Percentiles rank a stretch among this genome's conserved stretches.
These are phyloP conservation scores for Curvularia sp. DNA, from an alignment of 2,329 filamentous ascomycete genomes.

Conservation along the genomic window DNA sequence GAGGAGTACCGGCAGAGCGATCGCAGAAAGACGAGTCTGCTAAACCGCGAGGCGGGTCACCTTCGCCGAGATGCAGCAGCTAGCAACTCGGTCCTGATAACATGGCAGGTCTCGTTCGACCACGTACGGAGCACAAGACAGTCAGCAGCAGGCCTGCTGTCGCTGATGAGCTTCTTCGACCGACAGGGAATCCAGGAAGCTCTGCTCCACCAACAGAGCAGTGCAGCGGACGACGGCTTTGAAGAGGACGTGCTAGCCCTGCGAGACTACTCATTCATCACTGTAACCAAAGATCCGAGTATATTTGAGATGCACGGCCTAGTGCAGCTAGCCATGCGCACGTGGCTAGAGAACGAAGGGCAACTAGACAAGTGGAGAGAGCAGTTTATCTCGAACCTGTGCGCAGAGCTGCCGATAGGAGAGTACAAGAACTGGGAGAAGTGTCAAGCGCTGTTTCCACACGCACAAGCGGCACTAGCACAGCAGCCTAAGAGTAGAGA, in stretches of 20 bases:
- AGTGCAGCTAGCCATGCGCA: constrained; percentile 48
- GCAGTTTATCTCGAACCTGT: neutral
- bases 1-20: constrained; percentile 49
- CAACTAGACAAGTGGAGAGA: constrained; percentile 36
- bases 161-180: too few species aligned
- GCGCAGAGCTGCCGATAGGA: neutral
- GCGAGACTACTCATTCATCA: constrained; percentile 50
- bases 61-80: neutral
- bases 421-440: neutral
- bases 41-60: constrained; percentile 5
- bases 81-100: neutral
- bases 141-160: neutral
- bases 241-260: constrained; percentile 47
- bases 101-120: neutral
- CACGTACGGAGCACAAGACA: neutral
- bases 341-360: constrained; percentile 18
- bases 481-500: neutral
- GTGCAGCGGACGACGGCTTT: constrained; percentile 16
- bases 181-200: too few species aligned
- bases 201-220: too few species aligned
- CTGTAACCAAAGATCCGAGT: constrained; percentile 17
- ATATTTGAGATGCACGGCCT: constrained; percentile 54
- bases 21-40: constrained; percentile 26
- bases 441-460: neutral
- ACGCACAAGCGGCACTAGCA: neutral